These are phyloP conservation scores for Batkoa obscura DNA, from an alignment of 371 early-diverging fungal genomes.

Conservation along the genomic window DNA sequence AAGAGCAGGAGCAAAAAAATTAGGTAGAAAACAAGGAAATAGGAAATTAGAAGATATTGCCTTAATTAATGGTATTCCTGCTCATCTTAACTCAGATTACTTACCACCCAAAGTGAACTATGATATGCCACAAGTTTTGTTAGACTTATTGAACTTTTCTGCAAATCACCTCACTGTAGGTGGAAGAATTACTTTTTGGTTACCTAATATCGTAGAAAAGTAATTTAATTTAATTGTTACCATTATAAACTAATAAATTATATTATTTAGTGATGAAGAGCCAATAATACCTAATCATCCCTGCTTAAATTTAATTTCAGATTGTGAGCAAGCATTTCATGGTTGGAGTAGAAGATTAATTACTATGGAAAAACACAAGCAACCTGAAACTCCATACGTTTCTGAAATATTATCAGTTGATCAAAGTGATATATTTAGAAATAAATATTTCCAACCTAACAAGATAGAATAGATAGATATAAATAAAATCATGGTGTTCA, in stretches of 20 bases:
- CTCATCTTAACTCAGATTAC: constrained; percentile 28
- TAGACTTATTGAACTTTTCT: constrained; percentile 70
- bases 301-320: constrained; percentile 52
- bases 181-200: constrained; percentile 90
- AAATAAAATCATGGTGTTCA: too few relatives aligned
- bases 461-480: too few relatives aligned
- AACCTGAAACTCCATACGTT: constrained; percentile 2
- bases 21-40: constrained; percentile 47
- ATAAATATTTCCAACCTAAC: background rate
- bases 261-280: too few relatives aligned
- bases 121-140: constrained; percentile 75
- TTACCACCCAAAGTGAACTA: constrained; percentile 86
- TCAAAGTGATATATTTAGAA: background rate
- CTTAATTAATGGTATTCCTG: constrained; percentile 38
- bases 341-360: constrained; percentile 82
- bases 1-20: constrained; percentile 86
- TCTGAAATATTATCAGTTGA: background rate
- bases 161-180: constrained; percentile 55
- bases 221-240: constrained; percentile 12
- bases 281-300: constrained; percentile 55
- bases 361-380: constrained; percentile 71
- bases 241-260: too few relatives aligned
- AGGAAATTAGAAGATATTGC: constrained; percentile 27
- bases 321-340: constrained; percentile 84
- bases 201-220: constrained; percentile 80